Base-by-base conservation (phyloP, 139 green algal genomes). In the Yamagishiella unicocca region DNA sequence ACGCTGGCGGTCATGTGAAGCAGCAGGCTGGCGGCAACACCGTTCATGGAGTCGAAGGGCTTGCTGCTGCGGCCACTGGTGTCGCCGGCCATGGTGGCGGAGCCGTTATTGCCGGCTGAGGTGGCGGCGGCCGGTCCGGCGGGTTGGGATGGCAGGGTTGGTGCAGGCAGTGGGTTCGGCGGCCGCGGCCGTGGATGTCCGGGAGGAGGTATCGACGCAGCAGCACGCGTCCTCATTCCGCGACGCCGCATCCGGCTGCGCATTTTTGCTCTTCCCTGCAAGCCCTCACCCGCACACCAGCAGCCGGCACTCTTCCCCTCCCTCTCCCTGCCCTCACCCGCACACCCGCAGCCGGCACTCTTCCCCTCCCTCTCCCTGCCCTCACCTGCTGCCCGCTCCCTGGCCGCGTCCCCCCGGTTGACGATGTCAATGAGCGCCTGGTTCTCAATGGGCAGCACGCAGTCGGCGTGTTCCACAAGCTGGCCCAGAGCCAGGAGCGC, bases 401-500 rank as follows among this genome's bases (percentile, higher is more conserved):
- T 7, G 25, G 45, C 27, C 25, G 72, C 72, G 42, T 68, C 88
- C 9, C 0, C 66, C 55, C 58, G 58, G 88, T 91, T 88, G 87
- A 89, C 93, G 58, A 97, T 96, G 91, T 95, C 95, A n/a, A 92
- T 84, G n/a, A 98, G 88, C 22, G 95, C 95, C 70, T 96, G 92
- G 88, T 98, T 98, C 58, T 98, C 96, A 10, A 98, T 50, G 0
- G 95, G 95, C 66, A 98, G 87, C 68, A 96, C 96, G 42, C 89
- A 95, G 90, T 97, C 95, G 0, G 96, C 94, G 50, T 94, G 82
- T 79, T 97, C 91, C 19, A 93, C 85, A 45, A 98, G 94, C 89
- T 93, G 79, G 35, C 78, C 53, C 40, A 93, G 67, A 2, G 93
- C 92, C 21, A 98, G 90, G 43, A 95, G 62, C n/a, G 94, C 92